phyloP scores from a whole-genome alignment of 1,284 basidiomycete species.

The Moesziomyces sp. region DNA sequence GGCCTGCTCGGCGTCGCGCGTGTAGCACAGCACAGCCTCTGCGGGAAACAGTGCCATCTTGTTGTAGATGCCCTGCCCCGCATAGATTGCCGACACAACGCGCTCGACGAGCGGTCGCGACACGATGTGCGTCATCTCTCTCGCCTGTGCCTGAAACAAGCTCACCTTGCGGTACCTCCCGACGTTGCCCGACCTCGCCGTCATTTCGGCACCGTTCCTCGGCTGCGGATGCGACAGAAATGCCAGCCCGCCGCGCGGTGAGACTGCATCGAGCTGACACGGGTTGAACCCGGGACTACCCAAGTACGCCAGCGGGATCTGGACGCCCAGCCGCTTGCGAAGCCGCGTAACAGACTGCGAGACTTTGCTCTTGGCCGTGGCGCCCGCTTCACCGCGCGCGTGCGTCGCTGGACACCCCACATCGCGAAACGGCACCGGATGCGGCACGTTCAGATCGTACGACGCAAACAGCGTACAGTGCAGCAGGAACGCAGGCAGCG shows the following conservation, averaged over 20 bases:
- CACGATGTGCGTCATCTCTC: slow-evolving; percentile 40
- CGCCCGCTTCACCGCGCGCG: slow-evolving; percentile 17
- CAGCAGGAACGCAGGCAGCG: slow-evolving; percentile 28
- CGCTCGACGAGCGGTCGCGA: slow-evolving; percentile 38
- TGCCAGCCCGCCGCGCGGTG: slow-evolving; percentile 4
- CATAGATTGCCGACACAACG: slow-evolving; percentile 28
- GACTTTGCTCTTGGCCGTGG: slow-evolving; percentile 19
- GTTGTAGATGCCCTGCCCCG: slow-evolving; percentile 12
- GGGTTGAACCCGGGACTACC: slow-evolving; percentile 18
- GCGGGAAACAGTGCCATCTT: slow-evolving; percentile 28
- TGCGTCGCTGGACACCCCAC: slow-evolving; percentile 34
- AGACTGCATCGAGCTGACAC: background rate
- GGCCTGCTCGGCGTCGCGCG: background rate
- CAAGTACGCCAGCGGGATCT: slow-evolving; percentile 35
- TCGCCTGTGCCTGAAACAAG: slow-evolving; percentile 32
- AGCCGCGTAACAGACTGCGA: slow-evolving; percentile 21
- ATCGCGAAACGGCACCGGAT: slow-evolving; percentile 19
- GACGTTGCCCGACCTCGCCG: slow-evolving; percentile 20
- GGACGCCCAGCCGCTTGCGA: slow-evolving; percentile 34
- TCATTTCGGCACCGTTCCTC: slow-evolving; percentile 23
- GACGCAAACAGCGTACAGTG: slow-evolving; percentile 45
- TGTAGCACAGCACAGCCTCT: slow-evolving; percentile 37
- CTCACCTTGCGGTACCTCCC: slow-evolving; percentile 18
- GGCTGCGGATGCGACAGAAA: slow-evolving; percentile 32
- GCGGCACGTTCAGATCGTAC: slow-evolving; percentile 24